Evolutionary conservation across 169 alveolate species (phyloP).

Genomic region (Babesia ovis): DNA sequence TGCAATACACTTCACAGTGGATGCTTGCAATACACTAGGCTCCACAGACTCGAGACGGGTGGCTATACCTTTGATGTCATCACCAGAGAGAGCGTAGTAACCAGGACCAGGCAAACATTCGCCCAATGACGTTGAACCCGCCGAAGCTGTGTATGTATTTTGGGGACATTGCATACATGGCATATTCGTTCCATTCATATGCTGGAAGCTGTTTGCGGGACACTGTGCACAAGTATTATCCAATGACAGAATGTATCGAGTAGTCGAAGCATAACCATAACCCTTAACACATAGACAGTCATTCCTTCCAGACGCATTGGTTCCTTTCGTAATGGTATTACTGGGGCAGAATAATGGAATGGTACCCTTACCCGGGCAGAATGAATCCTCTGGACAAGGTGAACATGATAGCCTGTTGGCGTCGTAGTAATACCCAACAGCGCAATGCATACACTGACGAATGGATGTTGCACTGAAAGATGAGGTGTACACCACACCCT

Average conservation of each 20-base stretch:
- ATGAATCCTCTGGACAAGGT: slow-evolving; percentile 67
- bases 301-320: slow-evolving; percentile 24
- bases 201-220: slow-evolving; percentile 60
- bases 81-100: slow-evolving; percentile 35
- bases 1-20: slow-evolving; percentile 15
- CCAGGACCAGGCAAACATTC: slow-evolving; percentile 75
- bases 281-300: slow-evolving; percentile 63
- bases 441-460: slow-evolving; percentile 67
- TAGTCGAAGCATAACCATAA: slow-evolving; percentile 22
- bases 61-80: neutral
- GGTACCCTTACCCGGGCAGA: slow-evolving; percentile 71
- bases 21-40: neutral
- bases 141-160: slow-evolving; percentile 61
- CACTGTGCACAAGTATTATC: slow-evolving; percentile 37
- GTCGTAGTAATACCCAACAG: slow-evolving; percentile 65
- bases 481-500: slow-evolving; percentile 49
- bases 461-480: slow-evolving; percentile 50
- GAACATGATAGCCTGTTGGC: slow-evolving; percentile 57
- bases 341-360: slow-evolving; percentile 68
- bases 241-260: slow-evolving; percentile 2
- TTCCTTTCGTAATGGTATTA: slow-evolving; percentile 36
- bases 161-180: slow-evolving; percentile 73
- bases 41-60: slow-evolving; percentile 18
- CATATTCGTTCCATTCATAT: slow-evolving; percentile 60
- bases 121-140: slow-evolving; percentile 64